These are phyloP conservation scores for Teratosphaeria viscida DNA, from an alignment of 2,329 filamentous ascomycete species.

Conservation along the genomic window DNA sequence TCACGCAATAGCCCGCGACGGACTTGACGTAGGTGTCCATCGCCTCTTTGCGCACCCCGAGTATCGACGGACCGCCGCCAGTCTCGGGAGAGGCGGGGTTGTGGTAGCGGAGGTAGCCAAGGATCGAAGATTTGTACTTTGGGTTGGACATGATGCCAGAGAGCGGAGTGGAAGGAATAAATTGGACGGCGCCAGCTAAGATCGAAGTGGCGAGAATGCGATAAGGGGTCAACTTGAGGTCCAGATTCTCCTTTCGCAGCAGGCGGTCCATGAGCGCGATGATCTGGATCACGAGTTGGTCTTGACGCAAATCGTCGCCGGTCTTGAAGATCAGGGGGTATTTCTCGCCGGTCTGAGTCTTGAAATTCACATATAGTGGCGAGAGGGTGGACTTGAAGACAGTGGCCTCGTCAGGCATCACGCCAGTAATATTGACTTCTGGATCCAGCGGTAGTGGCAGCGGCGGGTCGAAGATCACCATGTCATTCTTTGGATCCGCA, in stretches of 20 bases:
- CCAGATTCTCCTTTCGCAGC: constrained; percentile 88
- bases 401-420: constrained; percentile 71
- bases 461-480: constrained; percentile 72
- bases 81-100: constrained; percentile 76
- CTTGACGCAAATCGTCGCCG: constrained; percentile 72
- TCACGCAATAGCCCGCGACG: constrained; percentile 95
- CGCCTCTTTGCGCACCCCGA: constrained; percentile 81
- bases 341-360: constrained; percentile 61
- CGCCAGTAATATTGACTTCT: constrained; percentile 64
- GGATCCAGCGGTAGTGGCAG: constrained; percentile 84
- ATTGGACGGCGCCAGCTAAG: constrained; percentile 82
- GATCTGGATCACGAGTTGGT: constrained; percentile 94
- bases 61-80: constrained; percentile 45
- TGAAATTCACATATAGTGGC: constrained; percentile 85
- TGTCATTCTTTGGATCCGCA: constrained; percentile 80
- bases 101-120: constrained; percentile 78
- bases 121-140: constrained; percentile 67
- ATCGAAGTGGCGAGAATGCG: constrained; percentile 90
- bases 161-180: constrained; percentile 72
- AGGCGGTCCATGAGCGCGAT: constrained; percentile 97
- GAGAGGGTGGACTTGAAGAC: constrained; percentile 95
- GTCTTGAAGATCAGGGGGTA: constrained; percentile 97
- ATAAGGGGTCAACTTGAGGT: constrained; percentile 90
- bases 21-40: constrained; percentile 94
- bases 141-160: constrained; percentile 59